Conservation (phyloP, 2,329 filamentous ascomycete genomes). For the Sporothrix phasma region DNA sequence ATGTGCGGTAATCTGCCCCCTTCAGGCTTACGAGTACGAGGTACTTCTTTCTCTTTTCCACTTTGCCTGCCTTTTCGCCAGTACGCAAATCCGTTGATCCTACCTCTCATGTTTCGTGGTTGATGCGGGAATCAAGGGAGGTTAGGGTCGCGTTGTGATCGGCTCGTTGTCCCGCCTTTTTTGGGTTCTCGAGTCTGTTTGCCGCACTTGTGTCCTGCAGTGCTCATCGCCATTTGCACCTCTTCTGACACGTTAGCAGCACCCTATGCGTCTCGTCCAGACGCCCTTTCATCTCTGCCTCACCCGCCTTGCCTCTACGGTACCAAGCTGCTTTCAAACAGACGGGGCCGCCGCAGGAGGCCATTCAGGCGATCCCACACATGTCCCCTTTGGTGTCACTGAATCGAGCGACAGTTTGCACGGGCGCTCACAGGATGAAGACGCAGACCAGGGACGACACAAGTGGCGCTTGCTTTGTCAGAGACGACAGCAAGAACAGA, state of each 20-base stretch:
- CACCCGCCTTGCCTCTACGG: background rate
- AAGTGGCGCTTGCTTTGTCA: too few species aligned
- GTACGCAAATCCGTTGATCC: conserved; percentile 3
- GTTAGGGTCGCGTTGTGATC: background rate
- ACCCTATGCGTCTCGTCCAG: background rate
- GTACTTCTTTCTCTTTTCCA: background rate
- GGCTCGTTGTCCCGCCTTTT: background rate
- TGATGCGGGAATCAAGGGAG: conserved; percentile 7
- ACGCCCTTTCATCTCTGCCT: background rate
- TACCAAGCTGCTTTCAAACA: background rate
- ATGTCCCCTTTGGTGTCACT: background rate
- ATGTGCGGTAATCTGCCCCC: background rate
- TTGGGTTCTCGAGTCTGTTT: background rate
- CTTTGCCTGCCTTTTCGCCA: too few species aligned
- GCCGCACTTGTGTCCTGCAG: background rate
- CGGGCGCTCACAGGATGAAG: background rate
- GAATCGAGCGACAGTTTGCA: too few species aligned
- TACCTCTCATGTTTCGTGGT: conserved; percentile 1
- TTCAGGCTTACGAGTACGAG: background rate
- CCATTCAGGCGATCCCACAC: background rate
- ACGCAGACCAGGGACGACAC: background rate
- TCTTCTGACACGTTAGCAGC: background rate
- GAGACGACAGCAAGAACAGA: background rate
- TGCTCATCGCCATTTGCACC: background rate
- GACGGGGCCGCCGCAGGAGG: background rate